These are phyloP conservation scores for Mortierella sp. DNA, from an alignment of 371 early-diverging fungal species.

Conservation along the genomic window DNA sequence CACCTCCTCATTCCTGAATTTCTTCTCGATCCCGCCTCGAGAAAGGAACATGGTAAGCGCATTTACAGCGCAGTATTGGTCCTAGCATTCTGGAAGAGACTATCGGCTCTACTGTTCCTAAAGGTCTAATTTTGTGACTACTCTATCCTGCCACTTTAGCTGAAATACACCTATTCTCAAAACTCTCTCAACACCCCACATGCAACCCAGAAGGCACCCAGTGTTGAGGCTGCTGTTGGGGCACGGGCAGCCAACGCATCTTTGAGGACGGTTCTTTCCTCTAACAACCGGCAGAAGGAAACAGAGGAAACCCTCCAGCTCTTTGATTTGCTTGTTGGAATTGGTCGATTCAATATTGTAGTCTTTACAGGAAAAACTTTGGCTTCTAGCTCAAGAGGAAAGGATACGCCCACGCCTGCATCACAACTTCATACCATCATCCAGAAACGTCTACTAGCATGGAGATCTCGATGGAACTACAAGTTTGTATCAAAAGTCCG, in stretches of 20 bases:
- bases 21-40: not conserved
- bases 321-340: conserved; percentile 20
- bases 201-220: conserved; percentile 5
- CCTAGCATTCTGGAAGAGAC: not conserved
- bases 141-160: not conserved
- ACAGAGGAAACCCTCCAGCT: not conserved
- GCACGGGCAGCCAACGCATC: conserved; percentile 27
- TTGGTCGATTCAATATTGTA: conserved; percentile 35
- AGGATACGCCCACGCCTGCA: conserved; percentile 8
- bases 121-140: not conserved
- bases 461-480: conserved; percentile 24
- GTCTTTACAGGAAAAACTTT: conserved; percentile 30
- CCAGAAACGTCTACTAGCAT: not conserved
- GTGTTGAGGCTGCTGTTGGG: conserved; percentile 22
- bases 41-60: conserved; percentile 24
- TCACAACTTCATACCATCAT: conserved; percentile 11
- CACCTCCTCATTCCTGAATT: not conserved
- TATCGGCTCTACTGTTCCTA: not conserved
- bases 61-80: too few species aligned
- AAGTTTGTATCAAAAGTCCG: conserved; percentile 20
- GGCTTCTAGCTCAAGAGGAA: not conserved
- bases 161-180: conserved; percentile 15
- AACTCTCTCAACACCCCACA: conserved; percentile 24
- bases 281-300: not conserved
- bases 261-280: conserved; percentile 15